A percentile compares a stretch with the other conserved stretches of the same genome.
Evolutionary conservation across 371 early-diverging fungal species (phyloP).

Genomic region (Mucor indicus): DNA sequence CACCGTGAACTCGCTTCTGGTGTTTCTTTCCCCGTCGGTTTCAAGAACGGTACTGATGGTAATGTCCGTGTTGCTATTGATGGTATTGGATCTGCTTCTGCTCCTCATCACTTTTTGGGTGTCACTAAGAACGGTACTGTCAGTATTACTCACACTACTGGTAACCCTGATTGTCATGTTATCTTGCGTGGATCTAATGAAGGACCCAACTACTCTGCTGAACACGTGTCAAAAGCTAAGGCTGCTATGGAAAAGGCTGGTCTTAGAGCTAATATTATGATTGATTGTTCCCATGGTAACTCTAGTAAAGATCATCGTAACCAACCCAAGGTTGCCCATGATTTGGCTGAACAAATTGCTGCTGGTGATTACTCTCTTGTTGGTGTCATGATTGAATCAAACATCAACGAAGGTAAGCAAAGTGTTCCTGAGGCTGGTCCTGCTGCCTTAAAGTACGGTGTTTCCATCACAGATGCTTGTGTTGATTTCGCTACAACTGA

Average conservation of each 20-base stretch:
- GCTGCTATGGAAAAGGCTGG: slow-evolving; percentile 58
- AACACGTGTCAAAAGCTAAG: slow-evolving; percentile 52
- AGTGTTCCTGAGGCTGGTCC: slow-evolving; percentile 69
- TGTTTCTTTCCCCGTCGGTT: slow-evolving; percentile 92
- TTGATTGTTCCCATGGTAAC: slow-evolving; percentile 88
- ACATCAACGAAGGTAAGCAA: slow-evolving; percentile 84
- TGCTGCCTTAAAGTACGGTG: slow-evolving; percentile 71
- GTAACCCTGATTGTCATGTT: slow-evolving; percentile 65
- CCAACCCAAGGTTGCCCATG: slow-evolving; percentile 62
- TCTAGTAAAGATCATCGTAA: slow-evolving; percentile 71
- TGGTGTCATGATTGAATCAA: slow-evolving; percentile 95
- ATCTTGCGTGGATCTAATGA: slow-evolving; percentile 72
- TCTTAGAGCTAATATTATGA: slow-evolving; percentile 65
- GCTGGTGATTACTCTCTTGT: slow-evolving; percentile 69
- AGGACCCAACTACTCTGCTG: slow-evolving; percentile 83
- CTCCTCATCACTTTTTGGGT: slow-evolving; percentile 87
- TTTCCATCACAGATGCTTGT: slow-evolving; percentile 85
- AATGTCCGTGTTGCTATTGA: slow-evolving; percentile 86
- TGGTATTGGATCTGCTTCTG: slow-evolving; percentile 85
- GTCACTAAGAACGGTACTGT: slow-evolving; percentile 93
- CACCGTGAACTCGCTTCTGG: slow-evolving; percentile 95
- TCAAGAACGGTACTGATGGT: slow-evolving; percentile 95
- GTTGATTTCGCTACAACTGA: slow-evolving; percentile 78
- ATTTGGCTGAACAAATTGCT: slow-evolving; percentile 59
- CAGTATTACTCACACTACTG: slow-evolving; percentile 86